Evolutionary conservation across 129 eudicot genomes (phyloP).

Genomic region (Flaveria bidentis): DNA sequence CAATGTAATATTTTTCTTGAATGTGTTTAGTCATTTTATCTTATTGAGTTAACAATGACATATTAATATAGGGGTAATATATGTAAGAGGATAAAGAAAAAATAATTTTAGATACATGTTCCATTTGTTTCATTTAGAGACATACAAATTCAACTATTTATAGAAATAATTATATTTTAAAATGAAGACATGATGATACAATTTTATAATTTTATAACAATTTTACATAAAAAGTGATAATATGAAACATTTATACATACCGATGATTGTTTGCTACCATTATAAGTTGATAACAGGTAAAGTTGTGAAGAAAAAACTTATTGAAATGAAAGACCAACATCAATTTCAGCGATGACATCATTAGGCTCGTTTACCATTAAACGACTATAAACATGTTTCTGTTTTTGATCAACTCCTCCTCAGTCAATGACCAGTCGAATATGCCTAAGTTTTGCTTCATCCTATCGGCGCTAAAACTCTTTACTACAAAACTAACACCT

Average conservation of each 20-base stretch:
- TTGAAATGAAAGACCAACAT: constrained; percentile 42
- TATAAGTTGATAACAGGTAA: neutral
- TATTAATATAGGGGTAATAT: too few relatives aligned
- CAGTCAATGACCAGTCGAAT: constrained; percentile 47
- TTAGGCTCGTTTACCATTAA: constrained; percentile 27
- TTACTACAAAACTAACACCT: constrained; percentile 52
- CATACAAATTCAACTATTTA: neutral
- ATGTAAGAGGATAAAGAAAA: too few relatives aligned
- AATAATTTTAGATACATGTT: too few relatives aligned
- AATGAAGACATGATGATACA: neutral
- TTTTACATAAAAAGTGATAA: neutral
- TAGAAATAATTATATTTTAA: too few relatives aligned
- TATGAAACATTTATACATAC: neutral
- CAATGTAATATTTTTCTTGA: too few relatives aligned
- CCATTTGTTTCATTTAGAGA: neutral
- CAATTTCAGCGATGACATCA: constrained; percentile 44
- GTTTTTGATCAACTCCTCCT: constrained; percentile 44
- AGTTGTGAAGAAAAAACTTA: constrained; percentile 2
- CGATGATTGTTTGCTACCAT: neutral
- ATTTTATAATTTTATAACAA: neutral
- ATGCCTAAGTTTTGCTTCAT: constrained; percentile 49
- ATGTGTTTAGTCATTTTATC: too few relatives aligned
- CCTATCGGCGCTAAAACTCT: constrained; percentile 56
- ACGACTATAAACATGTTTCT: constrained; percentile 39
- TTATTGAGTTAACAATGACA: too few relatives aligned